Evolutionary conservation across 768 basidiomycete species (phyloP).

Genomic region (Pluteus cervinus): DNA sequence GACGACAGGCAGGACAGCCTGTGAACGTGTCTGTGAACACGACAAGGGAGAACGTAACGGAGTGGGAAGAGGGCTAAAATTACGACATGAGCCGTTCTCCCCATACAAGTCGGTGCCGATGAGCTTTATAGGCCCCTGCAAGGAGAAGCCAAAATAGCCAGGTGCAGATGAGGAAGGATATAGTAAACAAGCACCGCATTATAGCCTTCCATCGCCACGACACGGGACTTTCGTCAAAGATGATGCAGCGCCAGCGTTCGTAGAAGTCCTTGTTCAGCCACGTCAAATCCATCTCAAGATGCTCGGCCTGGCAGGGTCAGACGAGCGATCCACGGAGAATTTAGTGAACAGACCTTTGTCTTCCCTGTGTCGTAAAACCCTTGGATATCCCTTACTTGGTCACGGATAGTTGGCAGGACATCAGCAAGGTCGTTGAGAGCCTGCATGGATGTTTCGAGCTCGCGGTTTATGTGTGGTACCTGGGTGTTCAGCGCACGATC

Average conservation of each 20-base stretch:
- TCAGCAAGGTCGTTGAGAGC: conserved; percentile 51
- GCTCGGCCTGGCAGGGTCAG: conserved; percentile 43
- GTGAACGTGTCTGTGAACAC: neutral
- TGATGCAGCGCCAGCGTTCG: conserved; percentile 66
- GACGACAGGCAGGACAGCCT: neutral
- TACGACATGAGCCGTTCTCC: conserved; percentile 74
- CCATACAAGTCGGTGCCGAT: conserved; percentile 72
- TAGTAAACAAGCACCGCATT: conserved; percentile 54
- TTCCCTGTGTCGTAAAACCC: conserved; percentile 69
- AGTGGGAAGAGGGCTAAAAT: conserved; percentile 11
- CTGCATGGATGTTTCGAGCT: conserved; percentile 57
- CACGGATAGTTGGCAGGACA: conserved; percentile 54
- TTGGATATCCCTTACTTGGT: conserved; percentile 56
- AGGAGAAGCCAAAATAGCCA: conserved; percentile 58
- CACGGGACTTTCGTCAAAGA: conserved; percentile 72
- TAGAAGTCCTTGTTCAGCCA: conserved; percentile 81
- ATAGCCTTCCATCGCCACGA: conserved; percentile 64
- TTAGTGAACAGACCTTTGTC: conserved; percentile 41
- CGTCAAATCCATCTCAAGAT: conserved; percentile 55
- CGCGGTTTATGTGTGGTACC: conserved; percentile 54
- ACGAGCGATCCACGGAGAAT: conserved; percentile 3
- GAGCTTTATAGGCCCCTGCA: conserved; percentile 65
- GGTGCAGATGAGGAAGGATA: conserved; percentile 51
- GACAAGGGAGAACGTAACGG: too few species aligned
- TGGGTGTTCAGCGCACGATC: conserved; percentile 52